Conservation (phyloP, 106 monocot species). For the Allium sativum region DNA sequence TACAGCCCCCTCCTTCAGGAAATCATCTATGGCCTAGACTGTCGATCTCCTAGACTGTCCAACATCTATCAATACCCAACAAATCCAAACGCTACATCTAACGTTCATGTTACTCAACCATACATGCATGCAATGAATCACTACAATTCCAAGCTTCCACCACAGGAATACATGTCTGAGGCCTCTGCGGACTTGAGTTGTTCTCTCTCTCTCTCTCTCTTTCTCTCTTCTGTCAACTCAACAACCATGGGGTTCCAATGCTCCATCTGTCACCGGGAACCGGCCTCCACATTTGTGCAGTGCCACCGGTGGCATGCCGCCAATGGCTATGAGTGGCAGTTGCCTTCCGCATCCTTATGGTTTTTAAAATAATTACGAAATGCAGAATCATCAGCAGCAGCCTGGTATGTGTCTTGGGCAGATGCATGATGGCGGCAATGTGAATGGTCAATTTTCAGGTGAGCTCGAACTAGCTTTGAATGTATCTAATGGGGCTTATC, state of each 20-base stretch:
- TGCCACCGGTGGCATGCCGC: conserved; percentile 13
- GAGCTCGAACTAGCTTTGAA: conserved; percentile 85
- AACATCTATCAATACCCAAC: conserved; percentile 27
- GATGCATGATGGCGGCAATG: not conserved
- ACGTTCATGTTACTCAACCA: conserved; percentile 11
- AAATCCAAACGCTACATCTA: not conserved
- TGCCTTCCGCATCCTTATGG: conserved; percentile 30
- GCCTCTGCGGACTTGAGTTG: conserved; percentile 58
- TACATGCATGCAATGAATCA: conserved; percentile 13
- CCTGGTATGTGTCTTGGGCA: conserved; percentile 20
- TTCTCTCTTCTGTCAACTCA: conserved; percentile 99
- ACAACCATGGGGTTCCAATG: conserved; percentile 28
- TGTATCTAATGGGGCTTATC: conserved; percentile 19
- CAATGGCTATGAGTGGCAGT: conserved; percentile 3
- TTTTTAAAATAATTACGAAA: conserved; percentile 19
- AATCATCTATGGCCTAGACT: conserved; percentile 19
- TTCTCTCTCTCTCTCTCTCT: too few relatives aligned
- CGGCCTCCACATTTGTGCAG: conserved; percentile 9
- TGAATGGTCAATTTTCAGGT: conserved; percentile 41
- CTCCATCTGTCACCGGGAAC: conserved; percentile 14
- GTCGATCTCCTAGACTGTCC: too few relatives aligned
- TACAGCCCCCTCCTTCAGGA: conserved; percentile 17
- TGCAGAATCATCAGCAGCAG: conserved; percentile 6
- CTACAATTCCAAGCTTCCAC: conserved; percentile 22
- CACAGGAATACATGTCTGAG: conserved; percentile 31